Evolutionary conservation across 2,329 filamentous ascomycete genomes (phyloP).

Genomic region (Pseudogymnoascus sp.): DNA sequence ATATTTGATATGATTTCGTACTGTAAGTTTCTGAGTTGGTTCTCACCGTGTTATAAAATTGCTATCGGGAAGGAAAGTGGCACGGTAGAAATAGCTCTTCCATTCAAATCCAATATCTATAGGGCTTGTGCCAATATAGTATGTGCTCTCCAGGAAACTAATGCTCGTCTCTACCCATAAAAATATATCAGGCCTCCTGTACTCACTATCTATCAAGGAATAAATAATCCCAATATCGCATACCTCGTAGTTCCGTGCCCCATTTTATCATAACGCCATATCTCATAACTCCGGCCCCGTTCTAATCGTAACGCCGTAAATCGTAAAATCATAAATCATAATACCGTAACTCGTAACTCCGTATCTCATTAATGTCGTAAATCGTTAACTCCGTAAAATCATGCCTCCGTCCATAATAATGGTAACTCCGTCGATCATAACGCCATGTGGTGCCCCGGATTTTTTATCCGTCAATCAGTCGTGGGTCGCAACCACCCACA

Average conservation of each 20-base stretch:
- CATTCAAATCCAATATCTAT: background rate
- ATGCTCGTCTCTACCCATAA: background rate
- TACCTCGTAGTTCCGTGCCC: background rate
- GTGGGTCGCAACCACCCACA: conserved; percentile 11
- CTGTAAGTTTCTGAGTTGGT: background rate
- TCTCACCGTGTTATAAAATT: background rate
- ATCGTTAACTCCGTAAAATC: conserved; percentile 5
- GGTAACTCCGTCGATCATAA: conserved; percentile 15
- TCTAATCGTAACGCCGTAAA: conserved; percentile 3
- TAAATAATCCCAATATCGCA: background rate
- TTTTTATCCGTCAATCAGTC: background rate
- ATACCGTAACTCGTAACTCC: conserved; percentile 13
- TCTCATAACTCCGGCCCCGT: background rate
- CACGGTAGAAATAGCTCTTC: background rate
- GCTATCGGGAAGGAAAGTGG: background rate
- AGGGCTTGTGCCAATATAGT: background rate
- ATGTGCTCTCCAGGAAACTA: background rate
- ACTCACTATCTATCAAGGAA: background rate
- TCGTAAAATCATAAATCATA: conserved; percentile 12
- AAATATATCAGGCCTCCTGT: background rate
- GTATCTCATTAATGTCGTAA: conserved; percentile 15
- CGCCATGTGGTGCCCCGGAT: conserved; percentile 12
- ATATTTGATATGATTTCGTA: background rate
- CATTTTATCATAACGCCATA: conserved; percentile 3
- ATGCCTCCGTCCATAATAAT: background rate